Base-by-base conservation (phyloP, 441 rosid species). In the Jatropha multifida region DNA sequence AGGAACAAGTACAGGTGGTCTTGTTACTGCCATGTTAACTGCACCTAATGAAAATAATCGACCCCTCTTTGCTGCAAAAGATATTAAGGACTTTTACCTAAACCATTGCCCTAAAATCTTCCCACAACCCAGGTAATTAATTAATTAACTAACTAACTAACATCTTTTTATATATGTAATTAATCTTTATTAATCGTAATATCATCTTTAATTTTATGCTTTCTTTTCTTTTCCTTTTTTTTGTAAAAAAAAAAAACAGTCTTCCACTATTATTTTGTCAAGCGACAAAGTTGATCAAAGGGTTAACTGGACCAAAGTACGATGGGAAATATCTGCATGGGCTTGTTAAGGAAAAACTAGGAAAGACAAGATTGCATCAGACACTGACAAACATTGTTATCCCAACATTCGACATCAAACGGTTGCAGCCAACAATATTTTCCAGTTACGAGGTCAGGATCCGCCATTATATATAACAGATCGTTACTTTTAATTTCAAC, bases 1-100 rank as follows among this genome's bases (percentile, higher is more conserved):
- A 0, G 87, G 86, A 63, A 88, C 91, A 10, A 88, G 91, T 78
- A 88, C 91, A 0, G 92, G 92, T 6, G 92, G 90, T 8, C 81
- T 88, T 8, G 82, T 88, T 52, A 81, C 92, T 2, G 82, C 88
- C 62, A 88, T 88, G 90, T 72, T 88, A 26, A 80, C 92, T 3
- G 20, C 80, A 6, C 92, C 88, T 8, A 63, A 85, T 63, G 79
- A 82, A 51, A 71, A 81, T 0, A 85, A 78, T 10, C 80, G 92
- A 2, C 90, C 92, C n/a, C 44, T 84, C 1, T 88, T 77, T 65
- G 84, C 86, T 0, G 90, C 92, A 17, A 81, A 79, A 26, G 92
- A 88, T 11, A 79, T 88, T 65, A 83, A 78, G 4, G 77, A 73
- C 14, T 88, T 86, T 66, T 88, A 88, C 71, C 73, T 82, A 0